Conservation (phyloP, 2,329 filamentous ascomycete genomes). For the Dothistroma pini region DNA sequence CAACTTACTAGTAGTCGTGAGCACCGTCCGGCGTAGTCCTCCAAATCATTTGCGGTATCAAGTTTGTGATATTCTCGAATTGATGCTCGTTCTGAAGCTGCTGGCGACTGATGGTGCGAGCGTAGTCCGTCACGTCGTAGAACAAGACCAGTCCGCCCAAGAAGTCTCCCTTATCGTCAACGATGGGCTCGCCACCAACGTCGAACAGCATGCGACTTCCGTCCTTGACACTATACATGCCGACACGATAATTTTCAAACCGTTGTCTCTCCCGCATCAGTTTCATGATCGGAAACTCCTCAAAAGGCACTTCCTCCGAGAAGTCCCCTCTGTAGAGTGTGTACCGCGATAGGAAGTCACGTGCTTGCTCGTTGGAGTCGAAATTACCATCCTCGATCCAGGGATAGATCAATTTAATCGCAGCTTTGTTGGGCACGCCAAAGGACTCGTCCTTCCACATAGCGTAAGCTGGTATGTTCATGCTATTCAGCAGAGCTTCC, state of each 20-base stretch:
- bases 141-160: constrained; percentile 69
- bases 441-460: constrained; percentile 80
- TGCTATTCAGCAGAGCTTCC: constrained; percentile 71
- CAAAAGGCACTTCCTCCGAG: constrained; percentile 51
- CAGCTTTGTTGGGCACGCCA: constrained; percentile 68
- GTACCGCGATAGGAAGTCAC: constrained; percentile 58
- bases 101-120: constrained; percentile 65
- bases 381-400: constrained; percentile 35
- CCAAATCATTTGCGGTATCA: constrained; percentile 60
- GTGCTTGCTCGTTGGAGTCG: constrained; percentile 37
- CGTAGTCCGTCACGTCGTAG: constrained; percentile 68
- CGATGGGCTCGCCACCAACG: constrained; percentile 62
- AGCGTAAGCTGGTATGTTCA: constrained; percentile 68
- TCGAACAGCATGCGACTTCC: constrained; percentile 60
- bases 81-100: constrained; percentile 67
- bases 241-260: constrained; percentile 59
- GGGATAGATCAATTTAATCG: constrained; percentile 39
- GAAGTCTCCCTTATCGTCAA: constrained; percentile 66
- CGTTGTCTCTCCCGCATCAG: constrained; percentile 60
- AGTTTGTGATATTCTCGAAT: constrained; percentile 73
- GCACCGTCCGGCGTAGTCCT: constrained; percentile 60
- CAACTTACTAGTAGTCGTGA: constrained; percentile 66
- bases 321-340: constrained; percentile 65
- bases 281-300: constrained; percentile 65
- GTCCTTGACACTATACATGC: constrained; percentile 56